A percentile compares a stretch with the other conserved stretches of the same genome.
Conservation (phyloP, 495 filamentous ascomycete species). For the Neurospora tetraspora region DNA sequence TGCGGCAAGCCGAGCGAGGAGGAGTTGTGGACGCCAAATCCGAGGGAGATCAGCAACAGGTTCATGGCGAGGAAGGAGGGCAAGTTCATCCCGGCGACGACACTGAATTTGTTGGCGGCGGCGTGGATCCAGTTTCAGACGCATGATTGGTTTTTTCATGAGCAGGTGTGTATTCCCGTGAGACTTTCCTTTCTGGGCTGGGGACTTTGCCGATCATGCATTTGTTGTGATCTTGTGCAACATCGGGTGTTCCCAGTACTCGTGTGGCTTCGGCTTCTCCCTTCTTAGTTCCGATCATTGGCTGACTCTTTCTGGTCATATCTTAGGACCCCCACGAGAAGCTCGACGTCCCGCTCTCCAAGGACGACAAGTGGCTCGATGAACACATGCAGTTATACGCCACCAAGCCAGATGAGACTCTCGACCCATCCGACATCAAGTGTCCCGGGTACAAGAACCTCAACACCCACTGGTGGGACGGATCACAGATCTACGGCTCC, state of each 20-base stretch:
- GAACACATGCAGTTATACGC: constrained; percentile 21
- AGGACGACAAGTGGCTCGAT: constrained; percentile 20
- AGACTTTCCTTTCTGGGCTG: background rate
- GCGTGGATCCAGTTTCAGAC: constrained; percentile 41
- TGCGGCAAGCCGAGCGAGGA: constrained; percentile 24
- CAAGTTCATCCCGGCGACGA: constrained; percentile 31
- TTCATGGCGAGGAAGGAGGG: constrained; percentile 23
- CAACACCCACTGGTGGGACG: constrained; percentile 38
- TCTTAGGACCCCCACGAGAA: constrained; percentile 5
- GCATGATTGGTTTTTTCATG: constrained; percentile 33
- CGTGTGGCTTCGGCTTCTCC: background rate
- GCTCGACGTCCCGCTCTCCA: constrained; percentile 20
- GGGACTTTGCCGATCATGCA: background rate
- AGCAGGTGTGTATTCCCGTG: constrained; percentile 10
- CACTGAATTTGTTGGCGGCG: constrained; percentile 33
- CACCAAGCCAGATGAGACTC: constrained; percentile 19
- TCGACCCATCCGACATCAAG: constrained; percentile 21
- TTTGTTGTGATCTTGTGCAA: background rate
- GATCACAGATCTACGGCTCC: constrained; percentile 35
- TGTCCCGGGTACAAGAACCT: constrained; percentile 31
- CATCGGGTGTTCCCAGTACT: background rate
- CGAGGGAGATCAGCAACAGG: constrained; percentile 25
- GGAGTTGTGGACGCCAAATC: constrained; percentile 32
- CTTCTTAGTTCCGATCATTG: background rate
- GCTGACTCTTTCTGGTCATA: background rate